These are phyloP conservation scores for Botrytis medusae DNA, from an alignment of 2,329 filamentous ascomycete species.

Conservation along the genomic window DNA sequence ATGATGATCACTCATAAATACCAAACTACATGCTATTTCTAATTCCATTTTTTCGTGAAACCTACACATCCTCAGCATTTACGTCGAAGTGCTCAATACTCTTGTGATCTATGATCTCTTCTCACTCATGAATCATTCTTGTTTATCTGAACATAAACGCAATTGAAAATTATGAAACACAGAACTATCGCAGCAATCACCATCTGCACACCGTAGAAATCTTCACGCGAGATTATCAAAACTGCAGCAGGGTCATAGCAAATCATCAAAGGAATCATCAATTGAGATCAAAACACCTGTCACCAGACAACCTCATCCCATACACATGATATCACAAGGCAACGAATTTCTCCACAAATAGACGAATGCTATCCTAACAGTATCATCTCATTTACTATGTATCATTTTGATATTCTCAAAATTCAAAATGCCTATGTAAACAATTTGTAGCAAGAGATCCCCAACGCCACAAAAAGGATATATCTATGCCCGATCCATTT, in stretches of 20 bases:
- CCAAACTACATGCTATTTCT: not conserved
- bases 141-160: not conserved
- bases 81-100: not conserved
- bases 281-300: not conserved
- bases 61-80: not conserved
- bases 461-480: slow-evolving; percentile 10
- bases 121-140: not conserved
- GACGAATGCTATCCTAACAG: not conserved
- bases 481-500: slow-evolving; percentile 4
- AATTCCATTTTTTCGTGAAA: not conserved
- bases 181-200: not conserved
- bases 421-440: not conserved
- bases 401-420: not conserved
- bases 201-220: not conserved
- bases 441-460: not conserved
- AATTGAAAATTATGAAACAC: not conserved
- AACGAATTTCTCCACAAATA: not conserved
- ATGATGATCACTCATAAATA: not conserved
- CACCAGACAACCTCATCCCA: not conserved
- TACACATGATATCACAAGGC: not conserved
- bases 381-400: not conserved
- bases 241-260: not conserved
- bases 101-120: not conserved
- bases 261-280: not conserved
- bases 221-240: not conserved